Evolutionary conservation across 805 yeast species (phyloP).

Genomic region (Saccharomycopsis fibuligera): DNA sequence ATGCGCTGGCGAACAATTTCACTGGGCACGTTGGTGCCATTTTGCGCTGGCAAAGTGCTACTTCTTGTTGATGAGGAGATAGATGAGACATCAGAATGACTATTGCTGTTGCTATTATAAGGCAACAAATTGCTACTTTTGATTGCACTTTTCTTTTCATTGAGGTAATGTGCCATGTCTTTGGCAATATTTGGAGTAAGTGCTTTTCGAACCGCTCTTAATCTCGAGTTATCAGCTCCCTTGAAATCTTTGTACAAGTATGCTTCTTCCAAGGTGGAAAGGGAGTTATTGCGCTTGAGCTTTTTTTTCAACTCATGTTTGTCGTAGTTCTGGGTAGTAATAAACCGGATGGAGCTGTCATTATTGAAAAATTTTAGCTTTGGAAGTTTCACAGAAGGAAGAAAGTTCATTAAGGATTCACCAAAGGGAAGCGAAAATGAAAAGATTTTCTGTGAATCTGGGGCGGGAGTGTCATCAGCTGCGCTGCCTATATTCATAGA

Average conservation of each 20-base stretch:
- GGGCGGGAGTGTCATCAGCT: neutral
- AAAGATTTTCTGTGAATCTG: conserved; percentile 35
- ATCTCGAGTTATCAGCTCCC: conserved; percentile 59
- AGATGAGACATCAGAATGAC: too few relatives aligned
- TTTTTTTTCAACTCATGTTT: conserved; percentile 34
- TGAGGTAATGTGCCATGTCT: conserved; percentile 24
- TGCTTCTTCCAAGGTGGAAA: conserved; percentile 60
- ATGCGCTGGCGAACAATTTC: neutral
- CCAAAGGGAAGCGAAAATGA: conserved; percentile 58
- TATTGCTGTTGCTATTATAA: conserved; percentile 21
- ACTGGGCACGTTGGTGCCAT: neutral
- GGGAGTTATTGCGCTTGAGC: conserved; percentile 48
- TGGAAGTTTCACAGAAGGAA: conserved; percentile 24
- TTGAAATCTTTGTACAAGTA: conserved; percentile 45
- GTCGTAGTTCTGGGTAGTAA: conserved; percentile 26
- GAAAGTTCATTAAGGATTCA: conserved; percentile 31
- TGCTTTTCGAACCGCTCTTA: conserved; percentile 63
- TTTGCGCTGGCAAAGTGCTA: neutral
- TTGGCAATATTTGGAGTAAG: conserved; percentile 43
- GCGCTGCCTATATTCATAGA: neutral
- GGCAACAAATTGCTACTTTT: conserved; percentile 18
- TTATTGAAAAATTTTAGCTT: conserved; percentile 18
- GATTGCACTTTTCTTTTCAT: conserved; percentile 25
- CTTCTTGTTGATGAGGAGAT: too few relatives aligned
- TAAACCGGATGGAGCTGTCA: conserved; percentile 12